Evolutionary conservation across 2,329 filamentous ascomycete species (phyloP).

Genomic region (Diaporthe australafricana): DNA sequence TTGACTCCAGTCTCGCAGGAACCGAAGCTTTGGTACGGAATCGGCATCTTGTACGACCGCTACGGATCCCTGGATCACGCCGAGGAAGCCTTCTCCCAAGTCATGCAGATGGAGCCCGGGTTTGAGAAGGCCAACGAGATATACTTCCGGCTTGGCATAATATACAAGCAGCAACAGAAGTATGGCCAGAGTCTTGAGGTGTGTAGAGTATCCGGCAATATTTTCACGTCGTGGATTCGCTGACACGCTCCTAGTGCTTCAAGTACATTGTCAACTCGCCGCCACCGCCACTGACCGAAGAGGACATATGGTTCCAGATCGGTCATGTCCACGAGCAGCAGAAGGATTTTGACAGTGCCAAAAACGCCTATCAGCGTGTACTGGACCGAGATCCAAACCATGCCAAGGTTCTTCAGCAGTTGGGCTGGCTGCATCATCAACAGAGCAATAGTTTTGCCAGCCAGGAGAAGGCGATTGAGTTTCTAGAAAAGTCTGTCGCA

Average conservation of each 20-base stretch:
- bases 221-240: constrained; percentile 37
- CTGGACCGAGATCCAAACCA: constrained; percentile 95
- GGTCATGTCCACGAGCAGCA: constrained; percentile 99
- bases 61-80: constrained; percentile 97
- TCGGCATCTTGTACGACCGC: constrained; percentile 95
- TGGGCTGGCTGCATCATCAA: constrained; percentile 97
- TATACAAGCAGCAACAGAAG: constrained; percentile 98
- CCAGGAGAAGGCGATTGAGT: constrained; percentile 96
- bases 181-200: constrained; percentile 93
- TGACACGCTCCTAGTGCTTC: constrained; percentile 78
- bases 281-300: constrained; percentile 90
- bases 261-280: constrained; percentile 97
- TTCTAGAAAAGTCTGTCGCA: constrained; percentile 94
- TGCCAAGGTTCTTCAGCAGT: constrained; percentile 96
- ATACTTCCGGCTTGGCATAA: constrained; percentile 98
- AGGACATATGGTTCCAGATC: constrained; percentile 99
- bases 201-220: constrained; percentile 46
- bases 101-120: constrained; percentile 97
- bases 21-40: constrained; percentile 98
- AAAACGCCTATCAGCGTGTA: constrained; percentile 91
- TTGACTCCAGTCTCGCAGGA: constrained; percentile 65
- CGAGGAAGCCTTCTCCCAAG: constrained; percentile 97
- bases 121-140: constrained; percentile 99
- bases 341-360: constrained; percentile 96
- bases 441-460: constrained; percentile 91